Percentiles rank a stretch among this genome's conserved stretches.
These are phyloP conservation scores for Chenopodium formosanum DNA, from an alignment of 148 eudicot genomes.

Conservation along the genomic window DNA sequence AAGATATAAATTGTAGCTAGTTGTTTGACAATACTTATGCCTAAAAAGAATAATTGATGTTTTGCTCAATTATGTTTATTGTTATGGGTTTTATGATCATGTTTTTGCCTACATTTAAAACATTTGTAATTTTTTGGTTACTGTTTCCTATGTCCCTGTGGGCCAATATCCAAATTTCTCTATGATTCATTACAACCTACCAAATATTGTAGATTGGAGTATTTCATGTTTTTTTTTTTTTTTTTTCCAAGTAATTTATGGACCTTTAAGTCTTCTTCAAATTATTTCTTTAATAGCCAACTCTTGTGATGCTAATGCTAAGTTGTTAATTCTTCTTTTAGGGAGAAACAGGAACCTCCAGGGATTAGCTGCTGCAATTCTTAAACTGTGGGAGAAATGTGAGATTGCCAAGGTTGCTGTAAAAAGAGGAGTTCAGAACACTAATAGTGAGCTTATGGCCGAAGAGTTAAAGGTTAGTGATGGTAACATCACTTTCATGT, in stretches of 20 bases:
- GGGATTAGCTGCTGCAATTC: constrained; percentile 85
- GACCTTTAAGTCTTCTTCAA: not conserved
- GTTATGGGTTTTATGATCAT: not conserved
- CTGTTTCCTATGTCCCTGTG: not conserved
- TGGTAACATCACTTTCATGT: not conserved
- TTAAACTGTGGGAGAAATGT: constrained; percentile 97
- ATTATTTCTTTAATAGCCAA: not conserved
- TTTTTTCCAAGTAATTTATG: not conserved
- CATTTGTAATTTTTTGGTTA: not conserved
- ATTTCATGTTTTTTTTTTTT: not conserved
- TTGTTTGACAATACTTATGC: too few relatives aligned
- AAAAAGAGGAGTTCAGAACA: constrained; percentile 90
- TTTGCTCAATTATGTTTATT: not conserved
- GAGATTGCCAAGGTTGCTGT: constrained; percentile 94
- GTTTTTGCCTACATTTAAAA: not conserved
- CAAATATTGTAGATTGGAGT: not conserved
- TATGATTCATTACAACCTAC: not conserved
- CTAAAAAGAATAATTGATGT: too few relatives aligned
- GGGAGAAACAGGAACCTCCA: constrained; percentile 90
- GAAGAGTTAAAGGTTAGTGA: constrained; percentile 85
- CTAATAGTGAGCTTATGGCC: constrained; percentile 86
- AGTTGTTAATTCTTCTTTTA: constrained; percentile 28
- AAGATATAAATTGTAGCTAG: not conserved
- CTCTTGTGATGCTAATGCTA: not conserved
- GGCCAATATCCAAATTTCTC: not conserved